Evolutionary conservation across 169 alveolate genomes (phyloP).

Genomic region (Cyclospora cayetanensis): DNA sequence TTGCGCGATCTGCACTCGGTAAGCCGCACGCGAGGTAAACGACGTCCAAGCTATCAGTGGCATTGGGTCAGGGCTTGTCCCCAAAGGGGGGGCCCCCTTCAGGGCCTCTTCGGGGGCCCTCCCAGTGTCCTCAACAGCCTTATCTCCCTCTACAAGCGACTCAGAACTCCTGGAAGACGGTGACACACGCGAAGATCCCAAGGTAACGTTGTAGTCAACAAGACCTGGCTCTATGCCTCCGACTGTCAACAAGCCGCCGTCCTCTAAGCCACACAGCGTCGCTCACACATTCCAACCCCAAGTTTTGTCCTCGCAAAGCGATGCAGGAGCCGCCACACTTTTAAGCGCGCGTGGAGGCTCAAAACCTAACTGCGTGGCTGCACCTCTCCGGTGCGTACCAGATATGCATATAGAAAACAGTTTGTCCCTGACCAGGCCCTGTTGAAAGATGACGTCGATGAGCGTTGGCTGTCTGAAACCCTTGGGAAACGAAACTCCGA

Average conservation of each 20-base stretch:
- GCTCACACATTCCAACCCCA: too few species aligned
- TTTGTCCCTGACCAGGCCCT: conserved; percentile 42
- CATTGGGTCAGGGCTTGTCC: too few species aligned
- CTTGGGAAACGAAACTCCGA: conserved; percentile 81
- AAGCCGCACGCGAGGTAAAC: conserved; percentile 26
- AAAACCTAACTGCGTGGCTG: too few species aligned
- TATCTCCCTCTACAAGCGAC: neutral
- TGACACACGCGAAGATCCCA: neutral
- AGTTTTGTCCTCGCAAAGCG: too few species aligned
- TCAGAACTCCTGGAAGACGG: too few species aligned
- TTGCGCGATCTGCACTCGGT: neutral
- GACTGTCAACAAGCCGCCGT: conserved; percentile 63
- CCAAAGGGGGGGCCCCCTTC: too few species aligned
- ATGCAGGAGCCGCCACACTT: too few species aligned
- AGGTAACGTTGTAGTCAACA: too few species aligned
- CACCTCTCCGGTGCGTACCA: too few species aligned
- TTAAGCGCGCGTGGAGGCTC: too few species aligned
- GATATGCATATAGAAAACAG: conserved; percentile 79
- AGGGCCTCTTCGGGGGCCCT: too few species aligned
- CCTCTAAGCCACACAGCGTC: conserved; percentile 19
- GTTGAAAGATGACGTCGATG: conserved; percentile 68
- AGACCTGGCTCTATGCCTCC: conserved; percentile 62
- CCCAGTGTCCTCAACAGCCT: neutral
- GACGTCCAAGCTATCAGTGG: conserved; percentile 18
- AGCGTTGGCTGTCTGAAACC: conserved; percentile 72